phyloP scores from a whole-genome alignment of 2,329 filamentous ascomycete genomes.

The Hortaea werneckii region DNA sequence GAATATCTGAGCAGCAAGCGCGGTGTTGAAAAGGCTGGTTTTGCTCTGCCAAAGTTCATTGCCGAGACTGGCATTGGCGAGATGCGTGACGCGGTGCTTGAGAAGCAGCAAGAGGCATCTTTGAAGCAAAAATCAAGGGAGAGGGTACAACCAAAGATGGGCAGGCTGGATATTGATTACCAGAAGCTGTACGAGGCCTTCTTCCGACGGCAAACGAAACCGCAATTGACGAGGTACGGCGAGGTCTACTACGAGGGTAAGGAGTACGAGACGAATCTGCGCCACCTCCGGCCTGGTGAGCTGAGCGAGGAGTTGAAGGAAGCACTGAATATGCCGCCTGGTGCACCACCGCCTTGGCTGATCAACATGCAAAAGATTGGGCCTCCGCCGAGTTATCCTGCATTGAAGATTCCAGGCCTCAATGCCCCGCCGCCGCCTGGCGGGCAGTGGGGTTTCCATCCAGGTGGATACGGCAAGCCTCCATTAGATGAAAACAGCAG shows the following conservation, averaged over 20 bases:
- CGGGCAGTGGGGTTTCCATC: constrained; percentile 87
- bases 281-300: constrained; percentile 82
- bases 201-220: constrained; percentile 95
- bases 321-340: constrained; percentile 84
- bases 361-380: constrained; percentile 94
- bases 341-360: constrained; percentile 89
- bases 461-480: constrained; percentile 91
- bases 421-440: constrained; percentile 87
- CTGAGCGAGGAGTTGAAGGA: constrained; percentile 82
- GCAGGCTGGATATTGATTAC: constrained; percentile 95
- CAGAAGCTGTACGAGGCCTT: constrained; percentile 97
- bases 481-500: constrained; percentile 88
- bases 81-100: constrained; percentile 92
- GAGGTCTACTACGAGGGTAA: constrained; percentile 99
- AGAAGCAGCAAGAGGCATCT: constrained; percentile 86
- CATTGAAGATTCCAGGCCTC: constrained; percentile 86
- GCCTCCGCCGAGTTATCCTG: constrained; percentile 86
- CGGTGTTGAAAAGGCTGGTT: constrained; percentile 90
- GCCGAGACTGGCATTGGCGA: constrained; percentile 94
- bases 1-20: constrained; percentile 96
- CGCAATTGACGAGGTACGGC: constrained; percentile 82
- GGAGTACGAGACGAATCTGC: constrained; percentile 90
- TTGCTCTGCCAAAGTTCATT: constrained; percentile 89
- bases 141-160: constrained; percentile 89
- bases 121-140: constrained; percentile 95